A percentile compares a stretch with the other conserved stretches of the same genome.
Evolutionary conservation across 139 green algal genomes (phyloP).

Genomic region (Coelastrella sp.): DNA sequence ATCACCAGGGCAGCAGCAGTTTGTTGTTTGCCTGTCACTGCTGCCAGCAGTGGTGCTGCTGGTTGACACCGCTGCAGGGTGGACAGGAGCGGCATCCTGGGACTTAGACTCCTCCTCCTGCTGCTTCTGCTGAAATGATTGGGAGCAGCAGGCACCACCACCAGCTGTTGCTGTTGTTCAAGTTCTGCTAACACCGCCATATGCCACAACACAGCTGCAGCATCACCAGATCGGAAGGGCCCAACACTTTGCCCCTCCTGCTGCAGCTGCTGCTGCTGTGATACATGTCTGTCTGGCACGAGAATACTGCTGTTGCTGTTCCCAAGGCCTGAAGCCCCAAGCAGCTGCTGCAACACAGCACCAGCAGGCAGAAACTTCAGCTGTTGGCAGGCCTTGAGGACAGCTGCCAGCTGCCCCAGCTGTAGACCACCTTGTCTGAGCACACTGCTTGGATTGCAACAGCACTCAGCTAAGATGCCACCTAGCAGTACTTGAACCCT

Average conservation of each 20-base stretch:
- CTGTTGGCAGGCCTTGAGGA: not conserved
- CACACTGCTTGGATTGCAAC: not conserved
- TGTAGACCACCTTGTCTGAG: not conserved
- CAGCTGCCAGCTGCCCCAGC: not conserved
- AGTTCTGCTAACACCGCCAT: constrained; percentile 5
- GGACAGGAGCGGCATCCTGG: no score
- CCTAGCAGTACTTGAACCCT: not conserved
- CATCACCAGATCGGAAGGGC: not conserved
- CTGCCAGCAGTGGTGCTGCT: no score
- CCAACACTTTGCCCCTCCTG: not conserved
- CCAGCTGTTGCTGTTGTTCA: constrained; percentile 10
- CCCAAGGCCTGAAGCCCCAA: not conserved
- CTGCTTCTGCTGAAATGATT: not conserved
- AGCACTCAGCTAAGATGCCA: not conserved
- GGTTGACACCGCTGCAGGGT: no score
- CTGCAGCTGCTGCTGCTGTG: not conserved
- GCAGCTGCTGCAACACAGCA: not conserved
- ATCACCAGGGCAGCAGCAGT: no score
- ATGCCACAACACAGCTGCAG: constrained; percentile 9
- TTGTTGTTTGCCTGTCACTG: no score
- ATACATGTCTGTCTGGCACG: no score
- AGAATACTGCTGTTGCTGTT: not conserved
- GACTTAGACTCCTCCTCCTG: not conserved
- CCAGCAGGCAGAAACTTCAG: not conserved
- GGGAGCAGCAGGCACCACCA: not conserved